A percentile compares a stretch with the other conserved stretches of the same genome.
These are phyloP conservation scores for Dactylellina leptospora DNA, from an alignment of 2,329 filamentous ascomycete species.

Conservation along the genomic window DNA sequence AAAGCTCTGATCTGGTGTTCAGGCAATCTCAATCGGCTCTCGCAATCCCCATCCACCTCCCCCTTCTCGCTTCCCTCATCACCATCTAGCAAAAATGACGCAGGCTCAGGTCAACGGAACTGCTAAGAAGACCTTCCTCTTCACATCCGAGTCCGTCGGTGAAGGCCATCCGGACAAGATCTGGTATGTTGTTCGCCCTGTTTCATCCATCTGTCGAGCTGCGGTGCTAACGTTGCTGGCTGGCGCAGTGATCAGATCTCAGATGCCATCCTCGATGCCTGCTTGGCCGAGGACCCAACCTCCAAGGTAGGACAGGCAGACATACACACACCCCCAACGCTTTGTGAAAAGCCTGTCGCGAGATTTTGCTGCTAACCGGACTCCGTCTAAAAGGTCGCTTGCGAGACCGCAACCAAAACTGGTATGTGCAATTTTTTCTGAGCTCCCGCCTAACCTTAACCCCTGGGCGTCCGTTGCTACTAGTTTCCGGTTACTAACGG, in stretches of 20 bases:
- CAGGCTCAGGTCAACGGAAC: slow-evolving; percentile 39
- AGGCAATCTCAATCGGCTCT: slow-evolving; percentile 47
- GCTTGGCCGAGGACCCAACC: slow-evolving; percentile 89
- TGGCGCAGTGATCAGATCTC: slow-evolving; percentile 85
- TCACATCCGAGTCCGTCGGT: slow-evolving; percentile 89
- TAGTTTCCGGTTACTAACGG: slow-evolving; percentile 33
- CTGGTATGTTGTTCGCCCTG: slow-evolving; percentile 66
- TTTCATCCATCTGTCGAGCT: slow-evolving; percentile 55
- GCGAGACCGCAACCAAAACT: slow-evolving; percentile 99
- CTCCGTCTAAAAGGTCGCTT: slow-evolving; percentile 71
- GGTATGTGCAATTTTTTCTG: slow-evolving; percentile 65
- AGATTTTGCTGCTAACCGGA: slow-evolving; percentile 35
- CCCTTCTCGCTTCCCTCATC: slow-evolving; percentile 3
- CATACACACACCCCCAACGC: too few relatives aligned
- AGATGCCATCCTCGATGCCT: slow-evolving; percentile 98
- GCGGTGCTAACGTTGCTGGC: slow-evolving; percentile 11
- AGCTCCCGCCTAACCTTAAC: slow-evolving; percentile 9
- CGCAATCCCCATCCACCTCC: slow-evolving; percentile 16
- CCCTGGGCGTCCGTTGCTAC: slow-evolving; percentile 4
- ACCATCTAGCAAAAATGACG: slow-evolving; percentile 38
- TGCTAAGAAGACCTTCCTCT: slow-evolving; percentile 75
- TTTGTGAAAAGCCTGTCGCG: slow-evolving; percentile 23
- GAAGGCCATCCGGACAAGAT: slow-evolving; percentile 97
- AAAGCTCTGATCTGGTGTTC: slow-evolving; percentile 44
- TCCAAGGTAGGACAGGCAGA: slow-evolving; percentile 75